Base-by-base conservation (phyloP, 192 early-diverging fungal genomes). In the Helicostylum pulchrum region DNA sequence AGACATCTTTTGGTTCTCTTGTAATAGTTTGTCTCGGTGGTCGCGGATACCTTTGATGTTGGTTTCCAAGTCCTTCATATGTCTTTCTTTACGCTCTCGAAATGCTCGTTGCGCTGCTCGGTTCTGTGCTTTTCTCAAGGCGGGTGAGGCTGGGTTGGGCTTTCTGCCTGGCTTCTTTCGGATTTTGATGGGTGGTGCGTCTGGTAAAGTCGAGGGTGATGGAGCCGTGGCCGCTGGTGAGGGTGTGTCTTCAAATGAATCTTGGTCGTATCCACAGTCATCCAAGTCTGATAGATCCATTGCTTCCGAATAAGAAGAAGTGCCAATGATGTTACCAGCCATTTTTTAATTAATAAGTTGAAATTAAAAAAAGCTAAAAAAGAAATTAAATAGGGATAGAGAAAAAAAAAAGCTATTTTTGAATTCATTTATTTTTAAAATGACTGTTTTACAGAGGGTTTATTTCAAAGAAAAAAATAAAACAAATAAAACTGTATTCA, bases 91-190 rank as follows among this genome's bases (percentile, higher is more conserved):
- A 55, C 93, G 81, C 72, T 95, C 92, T 55, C 93, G 83, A 67
- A 95, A 93, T 5, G 90, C 91, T 21, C 90, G 80, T 74, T 95
- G 93, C 0, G 93, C 93, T 2, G 90, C 89, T n/a, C 93, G 77
- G 73, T 95, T 95, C 76, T 95, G 93, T 12, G 86, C 89, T 23
- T 83, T 85, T 14, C 83, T 60, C 15, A 83, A 61, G 4, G 81
- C 83, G 19, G 83, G 83, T 8, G 83, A 83, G 23, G 81, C 81
- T 15, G 83, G 83, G 46, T 85, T 85, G 14, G 83, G 83, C 42
- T 85, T 85, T 5, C 83, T 76, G 14, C 83, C 83, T 15, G 83
- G 83, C 45, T 83, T 85, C 51, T 85, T 85, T 20, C 76, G 72
- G 19, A 78, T 72, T 61, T 78, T 83, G 14, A 65, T 46, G 6